Conservation (phyloP, 2,329 filamentous ascomycete genomes). For the Ophiostoma sp. region DNA sequence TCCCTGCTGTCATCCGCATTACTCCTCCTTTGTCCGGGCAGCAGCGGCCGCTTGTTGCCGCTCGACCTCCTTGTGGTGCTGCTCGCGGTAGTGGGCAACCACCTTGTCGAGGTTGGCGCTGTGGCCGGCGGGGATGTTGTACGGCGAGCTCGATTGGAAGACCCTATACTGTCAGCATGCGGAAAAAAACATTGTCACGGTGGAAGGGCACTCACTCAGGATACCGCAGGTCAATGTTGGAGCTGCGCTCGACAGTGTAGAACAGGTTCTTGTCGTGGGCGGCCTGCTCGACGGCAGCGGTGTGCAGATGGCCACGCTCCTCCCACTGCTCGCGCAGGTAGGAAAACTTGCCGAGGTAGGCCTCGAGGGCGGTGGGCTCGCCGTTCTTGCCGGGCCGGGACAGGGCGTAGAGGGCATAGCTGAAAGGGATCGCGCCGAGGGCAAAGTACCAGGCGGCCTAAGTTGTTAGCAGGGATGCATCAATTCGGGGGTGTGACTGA, state of each 20-base stretch:
- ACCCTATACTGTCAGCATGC: constrained; percentile 40
- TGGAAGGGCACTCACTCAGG: constrained; percentile 54
- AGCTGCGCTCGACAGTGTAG: constrained; percentile 47
- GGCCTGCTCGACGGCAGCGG: constrained; percentile 55
- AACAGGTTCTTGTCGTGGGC: constrained; percentile 59
- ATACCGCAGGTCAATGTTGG: constrained; percentile 53
- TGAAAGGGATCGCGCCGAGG: constrained; percentile 47
- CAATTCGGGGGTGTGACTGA: not conserved
- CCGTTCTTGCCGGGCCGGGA: constrained; percentile 51
- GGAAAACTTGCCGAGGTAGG: constrained; percentile 49
- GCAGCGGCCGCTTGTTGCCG: constrained; percentile 47
- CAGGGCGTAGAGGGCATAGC: constrained; percentile 50
- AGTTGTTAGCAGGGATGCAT: not conserved
- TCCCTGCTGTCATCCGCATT: constrained; percentile 29
- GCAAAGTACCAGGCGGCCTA: constrained; percentile 53
- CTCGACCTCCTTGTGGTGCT: constrained; percentile 57
- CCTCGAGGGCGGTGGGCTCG: constrained; percentile 49
- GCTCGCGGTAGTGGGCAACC: constrained; percentile 57
- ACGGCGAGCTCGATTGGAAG: constrained; percentile 51
- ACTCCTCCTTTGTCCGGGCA: constrained; percentile 37
- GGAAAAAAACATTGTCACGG: not conserved
- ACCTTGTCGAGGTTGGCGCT: constrained; percentile 56
- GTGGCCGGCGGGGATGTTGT: constrained; percentile 58
- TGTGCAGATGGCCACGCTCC: constrained; percentile 54
- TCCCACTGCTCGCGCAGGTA: constrained; percentile 53